These are phyloP conservation scores for Rhynchosporium graminicola DNA, from an alignment of 2,329 filamentous ascomycete genomes.

Conservation along the genomic window DNA sequence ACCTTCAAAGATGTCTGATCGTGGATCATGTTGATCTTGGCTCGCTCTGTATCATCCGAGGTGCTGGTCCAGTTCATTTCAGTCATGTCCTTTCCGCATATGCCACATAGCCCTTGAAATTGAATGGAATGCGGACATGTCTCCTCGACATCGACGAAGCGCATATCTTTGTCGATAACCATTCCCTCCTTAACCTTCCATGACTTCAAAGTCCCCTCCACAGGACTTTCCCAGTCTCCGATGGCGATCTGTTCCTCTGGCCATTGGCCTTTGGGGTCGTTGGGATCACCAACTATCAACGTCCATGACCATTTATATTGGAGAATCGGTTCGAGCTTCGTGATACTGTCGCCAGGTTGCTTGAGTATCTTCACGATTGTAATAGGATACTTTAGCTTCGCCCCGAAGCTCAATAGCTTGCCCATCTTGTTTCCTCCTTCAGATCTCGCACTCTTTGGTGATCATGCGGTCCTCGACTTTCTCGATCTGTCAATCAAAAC, in stretches of 20 bases:
- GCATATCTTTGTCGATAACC: constrained; percentile 58
- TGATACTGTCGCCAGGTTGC: constrained; percentile 70
- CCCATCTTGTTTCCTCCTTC: constrained; percentile 44
- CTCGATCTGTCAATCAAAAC: constrained; percentile 21
- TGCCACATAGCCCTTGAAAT: constrained; percentile 84
- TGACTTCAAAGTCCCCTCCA: constrained; percentile 74
- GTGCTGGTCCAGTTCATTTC: constrained; percentile 83
- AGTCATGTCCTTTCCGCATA: constrained; percentile 96
- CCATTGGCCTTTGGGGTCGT: constrained; percentile 60
- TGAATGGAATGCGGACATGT: constrained; percentile 89
- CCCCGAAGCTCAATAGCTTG: constrained; percentile 54
- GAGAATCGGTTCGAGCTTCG: constrained; percentile 76
- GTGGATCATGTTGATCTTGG: constrained; percentile 93
- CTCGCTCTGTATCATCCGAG: constrained; percentile 76
- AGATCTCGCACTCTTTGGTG: constrained; percentile 31
- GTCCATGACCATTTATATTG: constrained; percentile 84
- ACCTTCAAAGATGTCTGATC: constrained; percentile 86
- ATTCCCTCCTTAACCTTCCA: constrained; percentile 75
- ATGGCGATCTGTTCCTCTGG: constrained; percentile 69
- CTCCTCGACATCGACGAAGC: constrained; percentile 79
- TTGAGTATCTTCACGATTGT: constrained; percentile 85
- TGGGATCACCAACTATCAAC: constrained; percentile 62
- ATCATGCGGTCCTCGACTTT: constrained; percentile 36
- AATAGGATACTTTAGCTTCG: constrained; percentile 85
- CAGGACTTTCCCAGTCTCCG: constrained; percentile 78